Base-by-base conservation (phyloP, 108 stramenopile species). In the Pelagomonas calceolata region DNA sequence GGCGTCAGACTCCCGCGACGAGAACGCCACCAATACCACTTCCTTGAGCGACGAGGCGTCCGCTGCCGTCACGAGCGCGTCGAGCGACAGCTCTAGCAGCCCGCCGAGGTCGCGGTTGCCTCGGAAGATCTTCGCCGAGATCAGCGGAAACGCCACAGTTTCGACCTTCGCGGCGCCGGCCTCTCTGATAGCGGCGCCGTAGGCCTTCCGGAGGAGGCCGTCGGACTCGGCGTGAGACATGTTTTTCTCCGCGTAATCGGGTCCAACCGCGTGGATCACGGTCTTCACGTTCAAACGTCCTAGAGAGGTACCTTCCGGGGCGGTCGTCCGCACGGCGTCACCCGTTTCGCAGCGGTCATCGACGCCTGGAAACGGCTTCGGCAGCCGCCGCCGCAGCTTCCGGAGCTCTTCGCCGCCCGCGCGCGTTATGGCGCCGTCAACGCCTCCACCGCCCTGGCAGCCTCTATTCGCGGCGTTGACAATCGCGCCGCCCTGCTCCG, bases 221-320 rank as follows among this genome's bases (percentile, higher is more conserved):
- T 43, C 39, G 39, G 39, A 43, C 39, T 43, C 39, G 39, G 39
- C 39, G 9, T 43, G 9, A 12, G 39, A 43, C 39, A 43, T 43
- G 39, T 12, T 12, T 12, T 43, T 43, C 39, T 63, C 36, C 60
- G 45, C 31, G 70, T 88, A 92, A 73, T 84, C 76, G 12, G 92
- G 92, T 37, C 92, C 92, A 29, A 92, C 92, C 16, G 90, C 90
- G 83, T 92, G 92, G 65, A 92, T 86, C 33, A 89, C 86, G 73
- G 85, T 83, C 0, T 74, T 71, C 30, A 81, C 81, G 26, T 71
- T 21, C 32, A 92, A 66, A 16, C 66, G 51, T 37, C 85, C 89
- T 35, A 86, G 89, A 0, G 66, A 51, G 43, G 9, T 5, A 12
- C 39, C 39, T 12, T 67, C 44, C 64, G 79, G 76, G 0, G 90